phyloP scores from a whole-genome alignment of 352 stramenopile genomes.

The Pythium scleroteichum region DNA sequence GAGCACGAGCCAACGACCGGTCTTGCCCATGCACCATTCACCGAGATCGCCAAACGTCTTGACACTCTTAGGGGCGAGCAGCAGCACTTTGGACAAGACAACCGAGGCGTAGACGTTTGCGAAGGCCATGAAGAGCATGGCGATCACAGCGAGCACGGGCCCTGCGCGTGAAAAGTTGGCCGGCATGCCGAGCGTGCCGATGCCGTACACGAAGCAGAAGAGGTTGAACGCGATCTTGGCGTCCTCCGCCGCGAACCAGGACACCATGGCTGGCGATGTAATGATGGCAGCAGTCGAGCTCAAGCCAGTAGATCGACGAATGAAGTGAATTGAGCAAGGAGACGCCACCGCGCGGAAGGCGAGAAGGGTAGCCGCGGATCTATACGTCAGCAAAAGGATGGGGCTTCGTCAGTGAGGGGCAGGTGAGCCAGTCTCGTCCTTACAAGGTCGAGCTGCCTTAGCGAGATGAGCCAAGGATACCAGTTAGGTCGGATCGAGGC shows the following conservation, averaged over 20 bases:
- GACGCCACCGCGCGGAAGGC: too few species aligned
- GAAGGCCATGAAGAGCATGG: slow-evolving; percentile 37
- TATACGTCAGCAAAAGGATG: too few species aligned
- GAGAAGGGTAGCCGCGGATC: too few species aligned
- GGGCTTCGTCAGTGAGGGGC: too few species aligned
- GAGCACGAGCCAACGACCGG: slow-evolving; percentile 29
- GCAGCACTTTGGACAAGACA: slow-evolving; percentile 17
- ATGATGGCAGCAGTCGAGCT: too few species aligned
- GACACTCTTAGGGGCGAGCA: slow-evolving; percentile 5
- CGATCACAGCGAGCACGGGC: slow-evolving; percentile 29
- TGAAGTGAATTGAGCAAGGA: too few species aligned
- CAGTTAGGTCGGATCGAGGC: too few species aligned
- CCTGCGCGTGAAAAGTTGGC: slow-evolving; percentile 66
- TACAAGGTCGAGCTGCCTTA: too few species aligned
- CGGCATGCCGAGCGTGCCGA: slow-evolving; percentile 68
- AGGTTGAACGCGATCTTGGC: slow-evolving; percentile 47
- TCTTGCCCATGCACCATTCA: slow-evolving; percentile 32
- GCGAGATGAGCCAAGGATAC: too few species aligned
- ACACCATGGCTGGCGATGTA: too few species aligned
- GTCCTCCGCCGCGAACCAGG: slow-evolving; percentile 8
- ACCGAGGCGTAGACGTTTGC: slow-evolving; percentile 36
- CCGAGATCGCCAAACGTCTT: slow-evolving; percentile 36
- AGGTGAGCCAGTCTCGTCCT: too few species aligned
- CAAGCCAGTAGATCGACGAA: too few species aligned
- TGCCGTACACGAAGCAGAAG: slow-evolving; percentile 64